Conservation (phyloP, 176 grass and related monocot genomes). For the Aechmea fasciata region DNA sequence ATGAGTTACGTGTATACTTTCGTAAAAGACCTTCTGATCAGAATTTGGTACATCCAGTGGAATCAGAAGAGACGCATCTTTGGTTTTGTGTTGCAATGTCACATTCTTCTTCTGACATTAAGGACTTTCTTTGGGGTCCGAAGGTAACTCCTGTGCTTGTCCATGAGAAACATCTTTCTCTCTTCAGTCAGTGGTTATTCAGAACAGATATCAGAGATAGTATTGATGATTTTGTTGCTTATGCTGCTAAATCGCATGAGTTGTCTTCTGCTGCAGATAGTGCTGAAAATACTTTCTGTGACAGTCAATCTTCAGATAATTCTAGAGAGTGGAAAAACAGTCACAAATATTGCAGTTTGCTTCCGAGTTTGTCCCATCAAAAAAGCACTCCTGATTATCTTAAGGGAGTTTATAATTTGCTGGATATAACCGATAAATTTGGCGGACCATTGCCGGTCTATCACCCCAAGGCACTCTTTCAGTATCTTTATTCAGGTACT, state of each 20-base stretch:
- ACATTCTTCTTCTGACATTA: conserved; percentile 50
- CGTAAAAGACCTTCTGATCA: conserved; percentile 34
- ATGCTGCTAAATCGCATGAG: conserved; percentile 19
- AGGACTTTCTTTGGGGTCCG: conserved; percentile 72
- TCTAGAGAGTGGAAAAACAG: conserved; percentile 17
- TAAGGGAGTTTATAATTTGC: conserved; percentile 40
- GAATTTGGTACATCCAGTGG: conserved; percentile 39
- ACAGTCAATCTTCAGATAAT: conserved; percentile 34
- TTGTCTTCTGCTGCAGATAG: conserved; percentile 29
- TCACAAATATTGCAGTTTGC: not conserved
- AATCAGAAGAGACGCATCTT: conserved; percentile 42
- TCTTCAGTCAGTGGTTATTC: conserved; percentile 56
- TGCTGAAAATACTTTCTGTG: conserved; percentile 29
- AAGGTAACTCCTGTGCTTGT: conserved; percentile 65
- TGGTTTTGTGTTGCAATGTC: conserved; percentile 74
- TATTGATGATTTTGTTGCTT: conserved; percentile 15
- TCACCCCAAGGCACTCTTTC: conserved; percentile 66
- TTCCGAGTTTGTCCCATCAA: not conserved
- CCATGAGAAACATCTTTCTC: conserved; percentile 76
- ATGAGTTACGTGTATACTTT: conserved; percentile 82
- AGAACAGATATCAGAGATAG: conserved; percentile 16
- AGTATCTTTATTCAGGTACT: conserved; percentile 87
- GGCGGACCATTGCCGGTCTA: conserved; percentile 49
- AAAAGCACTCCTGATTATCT: conserved; percentile 20
- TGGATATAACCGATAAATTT: conserved; percentile 59